These are phyloP conservation scores for Sporothrix sp. DNA, from an alignment of 2,329 filamentous ascomycete genomes.

Conservation along the genomic window DNA sequence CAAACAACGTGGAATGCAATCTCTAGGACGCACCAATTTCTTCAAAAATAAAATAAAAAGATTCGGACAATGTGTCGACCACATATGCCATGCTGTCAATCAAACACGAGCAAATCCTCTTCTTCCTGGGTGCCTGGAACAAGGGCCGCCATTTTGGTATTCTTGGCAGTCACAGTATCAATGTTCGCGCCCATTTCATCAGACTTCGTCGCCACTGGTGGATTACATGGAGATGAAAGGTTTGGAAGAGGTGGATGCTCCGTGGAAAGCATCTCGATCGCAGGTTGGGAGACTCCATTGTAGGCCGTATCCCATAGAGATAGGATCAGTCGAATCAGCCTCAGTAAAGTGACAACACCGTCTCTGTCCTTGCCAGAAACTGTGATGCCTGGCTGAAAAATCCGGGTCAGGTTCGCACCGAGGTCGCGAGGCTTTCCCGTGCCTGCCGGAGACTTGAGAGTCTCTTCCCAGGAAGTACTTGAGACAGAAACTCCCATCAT, in stretches of 20 bases:
- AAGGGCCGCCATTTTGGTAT: too few relatives aligned
- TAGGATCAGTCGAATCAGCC: neutral
- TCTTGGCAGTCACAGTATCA: too few relatives aligned
- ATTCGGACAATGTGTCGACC: too few relatives aligned
- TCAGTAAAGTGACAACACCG: slow-evolving; percentile 11
- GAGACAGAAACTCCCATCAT: slow-evolving; percentile 3
- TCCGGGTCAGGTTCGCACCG: slow-evolving; percentile 1
- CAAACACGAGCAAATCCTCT: slow-evolving; percentile 6
- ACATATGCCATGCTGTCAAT: neutral
- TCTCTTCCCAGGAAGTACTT: slow-evolving; percentile 7
- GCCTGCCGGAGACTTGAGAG: neutral
- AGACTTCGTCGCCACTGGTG: neutral
- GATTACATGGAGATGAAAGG: neutral
- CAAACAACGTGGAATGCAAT: too few relatives aligned
- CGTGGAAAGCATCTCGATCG: too few relatives aligned
- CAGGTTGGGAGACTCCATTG: too few relatives aligned
- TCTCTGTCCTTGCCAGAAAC: neutral
- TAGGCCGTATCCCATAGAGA: neutral
- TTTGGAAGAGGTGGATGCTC: neutral
- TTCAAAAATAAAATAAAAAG: too few relatives aligned
- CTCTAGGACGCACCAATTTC: too few relatives aligned
- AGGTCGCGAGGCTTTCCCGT: slow-evolving; percentile 5
- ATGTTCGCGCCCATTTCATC: too few relatives aligned
- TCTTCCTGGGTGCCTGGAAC: neutral
- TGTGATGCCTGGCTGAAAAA: slow-evolving; percentile 8